Evolutionary conservation across 2,329 filamentous ascomycete genomes (phyloP).

Genomic region (Aspergillus pseudonomiae): DNA sequence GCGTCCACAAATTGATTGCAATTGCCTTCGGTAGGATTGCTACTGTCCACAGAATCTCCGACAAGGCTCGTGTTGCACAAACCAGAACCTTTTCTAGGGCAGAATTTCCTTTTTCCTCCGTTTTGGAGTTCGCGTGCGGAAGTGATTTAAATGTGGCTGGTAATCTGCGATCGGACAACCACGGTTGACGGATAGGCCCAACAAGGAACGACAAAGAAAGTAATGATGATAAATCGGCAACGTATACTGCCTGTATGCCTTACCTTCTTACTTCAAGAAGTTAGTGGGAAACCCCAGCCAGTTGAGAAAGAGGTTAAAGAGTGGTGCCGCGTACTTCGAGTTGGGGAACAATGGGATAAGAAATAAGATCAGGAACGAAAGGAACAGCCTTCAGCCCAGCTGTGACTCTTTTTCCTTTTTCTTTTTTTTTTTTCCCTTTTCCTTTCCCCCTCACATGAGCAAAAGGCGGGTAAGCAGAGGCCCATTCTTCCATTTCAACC

Average conservation of each 20-base stretch:
- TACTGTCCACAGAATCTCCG: not conserved
- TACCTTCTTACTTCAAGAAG: not conserved
- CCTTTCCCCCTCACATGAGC: conserved; percentile 1
- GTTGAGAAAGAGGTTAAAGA: not conserved
- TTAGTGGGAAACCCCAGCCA: not conserved
- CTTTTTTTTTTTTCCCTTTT: not conserved
- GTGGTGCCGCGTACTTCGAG: not conserved
- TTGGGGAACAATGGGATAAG: not conserved
- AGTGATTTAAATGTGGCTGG: not conserved
- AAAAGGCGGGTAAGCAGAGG: conserved; percentile 1
- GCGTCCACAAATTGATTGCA: not conserved
- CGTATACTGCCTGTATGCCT: not conserved
- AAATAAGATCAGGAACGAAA: not conserved
- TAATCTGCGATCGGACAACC: not conserved
- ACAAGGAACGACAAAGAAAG: not conserved
- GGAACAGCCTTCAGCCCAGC: not conserved
- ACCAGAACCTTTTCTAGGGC: not conserved
- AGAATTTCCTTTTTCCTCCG: not conserved
- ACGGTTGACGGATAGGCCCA: not conserved
- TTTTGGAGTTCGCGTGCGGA: not conserved
- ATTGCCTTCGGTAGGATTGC: not conserved
- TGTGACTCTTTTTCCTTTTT: not conserved
- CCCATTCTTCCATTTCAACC: not conserved
- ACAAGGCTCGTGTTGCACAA: not conserved
- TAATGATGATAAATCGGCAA: not conserved